These are phyloP conservation scores for Metroxylon sagu DNA, from an alignment of 176 grass and related monocot genomes.

Conservation along the genomic window DNA sequence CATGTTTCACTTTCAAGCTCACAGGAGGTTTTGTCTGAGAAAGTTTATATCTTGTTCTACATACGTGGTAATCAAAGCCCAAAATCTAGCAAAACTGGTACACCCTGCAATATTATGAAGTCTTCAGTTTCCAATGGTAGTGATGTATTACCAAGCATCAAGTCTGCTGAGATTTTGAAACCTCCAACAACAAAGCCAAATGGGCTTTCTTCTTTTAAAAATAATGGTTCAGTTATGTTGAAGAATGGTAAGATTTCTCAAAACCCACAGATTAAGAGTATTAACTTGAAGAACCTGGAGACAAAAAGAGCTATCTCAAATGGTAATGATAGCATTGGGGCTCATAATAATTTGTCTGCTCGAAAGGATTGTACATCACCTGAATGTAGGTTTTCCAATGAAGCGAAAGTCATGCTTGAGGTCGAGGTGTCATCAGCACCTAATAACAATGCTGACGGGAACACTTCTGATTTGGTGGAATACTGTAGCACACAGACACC, in stretches of 20 bases:
- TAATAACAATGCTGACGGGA: conserved; percentile 14
- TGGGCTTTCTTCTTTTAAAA: conserved; percentile 38
- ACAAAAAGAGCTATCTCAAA: conserved; percentile 44
- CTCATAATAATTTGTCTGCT: conserved; percentile 28
- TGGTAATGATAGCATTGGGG: conserved; percentile 35
- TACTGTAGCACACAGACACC: conserved; percentile 13
- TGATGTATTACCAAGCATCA: conserved; percentile 20
- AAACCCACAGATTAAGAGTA: conserved; percentile 52
- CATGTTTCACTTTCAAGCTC: conserved; percentile 72
- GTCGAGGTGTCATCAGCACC: conserved; percentile 22
- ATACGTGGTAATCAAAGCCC: conserved; percentile 54
- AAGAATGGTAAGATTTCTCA: conserved; percentile 57
- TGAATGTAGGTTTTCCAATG: conserved; percentile 18
- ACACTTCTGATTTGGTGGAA: conserved; percentile 17
- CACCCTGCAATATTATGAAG: conserved; percentile 55
- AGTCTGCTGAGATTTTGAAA: conserved; percentile 43
- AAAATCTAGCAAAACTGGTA: conserved; percentile 61
- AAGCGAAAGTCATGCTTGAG: conserved; percentile 19
- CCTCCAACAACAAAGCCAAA: conserved; percentile 44
- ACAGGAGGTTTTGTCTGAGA: conserved; percentile 90
- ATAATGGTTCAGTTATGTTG: conserved; percentile 7
- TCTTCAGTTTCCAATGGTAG: conserved; percentile 51
- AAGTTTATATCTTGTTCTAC: conserved; percentile 99
- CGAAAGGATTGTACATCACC: conserved; percentile 7
- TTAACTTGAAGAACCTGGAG: conserved; percentile 58